Base-by-base conservation (phyloP, 305 asterid genomes). In the Coffea humblotiana region DNA sequence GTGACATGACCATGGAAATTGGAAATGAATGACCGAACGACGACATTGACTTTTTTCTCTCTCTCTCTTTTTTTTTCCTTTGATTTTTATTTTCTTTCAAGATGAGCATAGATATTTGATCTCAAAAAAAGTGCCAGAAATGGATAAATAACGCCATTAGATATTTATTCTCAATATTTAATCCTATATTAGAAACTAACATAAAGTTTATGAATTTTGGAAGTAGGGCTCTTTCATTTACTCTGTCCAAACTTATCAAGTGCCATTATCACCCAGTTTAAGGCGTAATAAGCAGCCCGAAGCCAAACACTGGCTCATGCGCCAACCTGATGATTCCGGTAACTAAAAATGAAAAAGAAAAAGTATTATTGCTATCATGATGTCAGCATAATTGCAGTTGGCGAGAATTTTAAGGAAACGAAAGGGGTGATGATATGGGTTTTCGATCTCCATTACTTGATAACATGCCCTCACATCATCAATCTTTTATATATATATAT, bases 361-460 rank as follows among this genome's bases (percentile, higher is more conserved):
- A 32, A 14, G 6, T 14, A 4, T 43, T 45, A 45, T 25, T 25
- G 73, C 18, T 76, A 76, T 47, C 51, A 65, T 77, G 54, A 65
- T 77, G 23, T 47, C 64, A 64, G 73, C 52, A 77, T 77, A 77
- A 77, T 77, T 64, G 64, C 23, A 77, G 49, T 77, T 77, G n/a
- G 73, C 73, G 29, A 64, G 73, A 77, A 77, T 63, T 47, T 77
- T 61, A 77, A 77, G 79, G 52, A 77, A 27, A 65, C 25, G n/a
- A 72, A 51, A 60, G 35, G 35, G 27, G 47, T 35, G 2, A 19
- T 69, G 79, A 65, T 77, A 65, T 48, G 58, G 25, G 27, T 64
- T 11, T 64, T 27, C 19, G 43, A 64, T 8, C 63, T 40, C 71
- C 13, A 35, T 16, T 29, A 29, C 32, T 29, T 40, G 43, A 64